A percentile compares a stretch with the other conserved stretches of the same genome.
Evolutionary conservation across 306 rosid genomes (phyloP).

Genomic region (Sechiopsis laciniata): DNA sequence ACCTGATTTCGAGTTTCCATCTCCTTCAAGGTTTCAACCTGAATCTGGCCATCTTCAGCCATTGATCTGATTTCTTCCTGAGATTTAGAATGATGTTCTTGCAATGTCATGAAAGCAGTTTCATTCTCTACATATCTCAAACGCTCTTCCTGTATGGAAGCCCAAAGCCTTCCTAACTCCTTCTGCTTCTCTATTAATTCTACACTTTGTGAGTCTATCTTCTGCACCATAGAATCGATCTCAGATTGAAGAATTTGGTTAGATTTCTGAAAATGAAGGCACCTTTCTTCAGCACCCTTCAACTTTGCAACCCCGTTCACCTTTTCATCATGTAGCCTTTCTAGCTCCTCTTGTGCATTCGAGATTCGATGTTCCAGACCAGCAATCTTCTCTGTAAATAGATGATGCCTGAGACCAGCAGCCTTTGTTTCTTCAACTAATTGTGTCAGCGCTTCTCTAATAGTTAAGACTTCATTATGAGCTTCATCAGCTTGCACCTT

Average conservation of each 20-base stretch:
- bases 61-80: constrained; percentile 80
- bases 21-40: constrained; percentile 45
- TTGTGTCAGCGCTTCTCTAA: constrained; percentile 52
- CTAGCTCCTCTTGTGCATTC: constrained; percentile 57
- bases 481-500: constrained; percentile 54
- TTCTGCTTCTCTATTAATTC: constrained; percentile 82
- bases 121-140: constrained; percentile 75
- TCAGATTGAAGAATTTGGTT: constrained; percentile 70
- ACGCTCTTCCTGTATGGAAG: constrained; percentile 74
- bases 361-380: constrained; percentile 59
- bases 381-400: constrained; percentile 62
- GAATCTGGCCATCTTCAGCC: constrained; percentile 52
- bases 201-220: constrained; percentile 64
- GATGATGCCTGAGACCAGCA: constrained; percentile 60
- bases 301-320: constrained; percentile 51
- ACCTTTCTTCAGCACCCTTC: constrained; percentile 55
- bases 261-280: constrained; percentile 59
- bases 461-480: constrained; percentile 46
- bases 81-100: constrained; percentile 77
- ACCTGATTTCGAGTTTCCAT: constrained; percentile 52
- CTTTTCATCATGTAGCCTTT: constrained; percentile 48
- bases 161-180: constrained; percentile 79
- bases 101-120: constrained; percentile 92
- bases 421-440: constrained; percentile 72
- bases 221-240: constrained; percentile 56